phyloP scores from a whole-genome alignment of 2,329 filamentous ascomycete species.

The Dothiorella sarmentorum region DNA sequence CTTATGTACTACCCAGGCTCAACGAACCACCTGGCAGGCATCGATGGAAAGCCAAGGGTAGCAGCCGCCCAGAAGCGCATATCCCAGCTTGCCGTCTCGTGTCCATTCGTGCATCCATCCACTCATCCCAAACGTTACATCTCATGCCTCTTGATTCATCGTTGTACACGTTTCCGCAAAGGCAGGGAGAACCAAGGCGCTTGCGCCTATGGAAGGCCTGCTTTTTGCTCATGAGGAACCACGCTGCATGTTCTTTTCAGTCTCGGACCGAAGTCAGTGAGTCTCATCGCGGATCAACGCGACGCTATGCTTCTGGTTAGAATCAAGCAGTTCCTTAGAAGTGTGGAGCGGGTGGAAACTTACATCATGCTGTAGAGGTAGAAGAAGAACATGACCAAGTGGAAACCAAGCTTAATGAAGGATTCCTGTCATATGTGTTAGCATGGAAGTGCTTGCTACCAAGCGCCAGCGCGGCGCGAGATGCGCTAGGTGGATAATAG shows the following conservation, averaged over 20 bases:
- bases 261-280: slow-evolving; percentile 55
- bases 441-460: not conserved
- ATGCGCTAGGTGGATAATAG: not conserved
- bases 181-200: not conserved
- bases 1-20: not conserved
- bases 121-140: slow-evolving; percentile 9
- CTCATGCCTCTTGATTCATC: slow-evolving; percentile 10
- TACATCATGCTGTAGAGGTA: slow-evolving; percentile 96
- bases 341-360: not conserved
- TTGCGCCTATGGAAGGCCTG: not conserved
- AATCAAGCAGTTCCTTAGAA: not conserved
- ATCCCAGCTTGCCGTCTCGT: not conserved
- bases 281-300: slow-evolving; percentile 94
- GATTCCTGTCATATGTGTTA: slow-evolving; percentile 67
- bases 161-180: slow-evolving; percentile 4
- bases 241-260: slow-evolving; percentile 38
- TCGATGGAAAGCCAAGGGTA: not conserved
- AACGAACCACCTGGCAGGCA: not conserved
- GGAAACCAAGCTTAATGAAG: slow-evolving; percentile 98
- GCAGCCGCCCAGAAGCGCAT: not conserved
- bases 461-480: not conserved
- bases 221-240: slow-evolving; percentile 2
- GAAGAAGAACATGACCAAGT: slow-evolving; percentile 99
- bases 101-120: slow-evolving; percentile 10
- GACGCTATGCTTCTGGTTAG: slow-evolving; percentile 47